Conservation (phyloP, 225 moss, liverwort and hornwort genomes). For the Pleurozium schreberi region DNA sequence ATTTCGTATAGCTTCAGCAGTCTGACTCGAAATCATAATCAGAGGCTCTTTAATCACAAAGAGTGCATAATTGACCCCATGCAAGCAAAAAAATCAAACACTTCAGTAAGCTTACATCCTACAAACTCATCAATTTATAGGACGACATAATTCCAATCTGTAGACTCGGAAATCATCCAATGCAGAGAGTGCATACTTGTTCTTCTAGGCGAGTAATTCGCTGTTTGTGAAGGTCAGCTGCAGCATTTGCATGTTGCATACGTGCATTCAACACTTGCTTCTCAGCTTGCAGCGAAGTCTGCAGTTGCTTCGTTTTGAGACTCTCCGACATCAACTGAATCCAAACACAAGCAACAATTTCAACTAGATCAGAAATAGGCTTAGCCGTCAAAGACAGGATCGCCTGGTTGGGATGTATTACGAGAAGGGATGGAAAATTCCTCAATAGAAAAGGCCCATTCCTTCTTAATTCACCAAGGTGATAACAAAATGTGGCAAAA, state of each 20-base stretch:
- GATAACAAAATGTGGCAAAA: neutral
- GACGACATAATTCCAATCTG: neutral
- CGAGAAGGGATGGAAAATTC: neutral
- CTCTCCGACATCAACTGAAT: constrained; percentile 83
- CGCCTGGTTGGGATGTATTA: neutral
- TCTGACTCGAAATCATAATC: neutral
- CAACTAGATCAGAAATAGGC: neutral
- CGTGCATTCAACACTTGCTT: constrained; percentile 71
- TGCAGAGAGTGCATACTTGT: constrained; percentile 40
- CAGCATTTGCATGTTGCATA: constrained; percentile 74
- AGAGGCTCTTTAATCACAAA: neutral
- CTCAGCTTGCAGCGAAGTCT: constrained; percentile 69
- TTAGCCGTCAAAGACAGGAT: no score
- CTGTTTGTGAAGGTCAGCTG: constrained; percentile 59
- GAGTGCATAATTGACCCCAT: neutral
- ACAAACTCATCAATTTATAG: neutral
- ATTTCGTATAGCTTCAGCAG: neutral
- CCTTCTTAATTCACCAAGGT: neutral
- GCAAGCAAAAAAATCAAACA: neutral
- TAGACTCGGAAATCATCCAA: neutral
- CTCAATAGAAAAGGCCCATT: neutral
- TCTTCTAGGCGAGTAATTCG: constrained; percentile 72
- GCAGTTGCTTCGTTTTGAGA: constrained; percentile 82
- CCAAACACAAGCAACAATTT: neutral
- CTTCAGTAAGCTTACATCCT: neutral